phyloP scores from a whole-genome alignment of 2,329 filamentous ascomycete genomes.

The Fusarium pseudonygamai region DNA sequence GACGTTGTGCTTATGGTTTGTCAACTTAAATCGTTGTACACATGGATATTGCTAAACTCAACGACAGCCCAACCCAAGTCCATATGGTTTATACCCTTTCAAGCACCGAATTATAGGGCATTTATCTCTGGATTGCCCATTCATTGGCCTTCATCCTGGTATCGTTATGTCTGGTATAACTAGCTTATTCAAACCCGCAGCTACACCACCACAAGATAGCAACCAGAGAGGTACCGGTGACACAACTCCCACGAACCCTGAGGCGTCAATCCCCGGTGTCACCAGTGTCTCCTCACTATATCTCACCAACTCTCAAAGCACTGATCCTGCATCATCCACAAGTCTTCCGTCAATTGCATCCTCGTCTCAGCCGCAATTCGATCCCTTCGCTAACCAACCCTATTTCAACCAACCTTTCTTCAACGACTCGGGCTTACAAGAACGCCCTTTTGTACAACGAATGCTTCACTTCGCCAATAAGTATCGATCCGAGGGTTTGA shows the following conservation, averaged over 20 bases:
- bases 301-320: conserved; percentile 32
- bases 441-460: conserved; percentile 74
- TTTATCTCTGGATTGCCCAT: conserved; percentile 85
- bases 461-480: conserved; percentile 83
- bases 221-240: background rate
- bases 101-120: conserved; percentile 82
- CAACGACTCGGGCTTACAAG: conserved; percentile 76
- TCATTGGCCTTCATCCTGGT: conserved; percentile 88
- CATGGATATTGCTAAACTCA: background rate
- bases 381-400: conserved; percentile 78
- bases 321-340: conserved; percentile 23
- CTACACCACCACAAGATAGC: conserved; percentile 37
- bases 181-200: conserved; percentile 72
- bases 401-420: conserved; percentile 79
- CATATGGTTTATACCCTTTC: conserved; percentile 55
- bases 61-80: conserved; percentile 46
- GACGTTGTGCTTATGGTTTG: conserved; percentile 76
- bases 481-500: conserved; percentile 75
- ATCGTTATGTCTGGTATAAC: conserved; percentile 84
- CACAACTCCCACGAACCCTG: conserved; percentile 5
- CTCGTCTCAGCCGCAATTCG: conserved; percentile 20
- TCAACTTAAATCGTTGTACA: background rate
- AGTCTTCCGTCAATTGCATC: conserved; percentile 33
- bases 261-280: conserved; percentile 3
- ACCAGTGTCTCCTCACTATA: conserved; percentile 31